These are phyloP conservation scores for Plasmodium knowlesi DNA, from an alignment of 169 alveolate genomes.

Conservation along the genomic window DNA sequence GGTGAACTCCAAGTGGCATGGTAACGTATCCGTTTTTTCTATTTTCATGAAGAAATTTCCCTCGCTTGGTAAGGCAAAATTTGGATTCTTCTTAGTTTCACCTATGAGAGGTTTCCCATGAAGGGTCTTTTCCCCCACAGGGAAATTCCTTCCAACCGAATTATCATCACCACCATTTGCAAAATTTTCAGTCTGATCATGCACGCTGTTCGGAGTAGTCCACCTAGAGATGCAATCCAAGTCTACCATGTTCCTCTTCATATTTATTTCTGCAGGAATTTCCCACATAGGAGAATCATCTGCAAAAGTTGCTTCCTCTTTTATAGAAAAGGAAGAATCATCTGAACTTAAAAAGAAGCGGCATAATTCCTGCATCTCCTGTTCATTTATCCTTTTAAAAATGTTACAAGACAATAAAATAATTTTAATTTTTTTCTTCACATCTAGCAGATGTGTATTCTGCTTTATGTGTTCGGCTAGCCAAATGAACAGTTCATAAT, in stretches of 20 bases:
- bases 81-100: not conserved
- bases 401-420: constrained; percentile 22
- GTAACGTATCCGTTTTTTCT: constrained; percentile 17
- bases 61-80: not conserved
- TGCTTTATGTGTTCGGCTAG: constrained; percentile 15
- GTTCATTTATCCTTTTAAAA: constrained; percentile 15
- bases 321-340: not conserved
- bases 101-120: not conserved
- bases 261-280: not conserved
- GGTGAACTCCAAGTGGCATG: not conserved
- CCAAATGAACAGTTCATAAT: constrained; percentile 8
- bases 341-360: constrained; percentile 13
- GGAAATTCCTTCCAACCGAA: not conserved
- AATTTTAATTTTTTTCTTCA: constrained; percentile 23
- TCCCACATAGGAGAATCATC: not conserved
- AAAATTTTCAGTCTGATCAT: not conserved
- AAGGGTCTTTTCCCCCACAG: not conserved
- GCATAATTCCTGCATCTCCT: not conserved
- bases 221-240: not conserved
- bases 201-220: not conserved
- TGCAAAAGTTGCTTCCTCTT: not conserved
- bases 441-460: constrained; percentile 14
- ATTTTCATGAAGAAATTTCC: not conserved
- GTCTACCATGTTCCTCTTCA: not conserved
- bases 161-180: not conserved